Base-by-base conservation (phyloP, 257 asterid species). In the Penstemon davidsonii region DNA sequence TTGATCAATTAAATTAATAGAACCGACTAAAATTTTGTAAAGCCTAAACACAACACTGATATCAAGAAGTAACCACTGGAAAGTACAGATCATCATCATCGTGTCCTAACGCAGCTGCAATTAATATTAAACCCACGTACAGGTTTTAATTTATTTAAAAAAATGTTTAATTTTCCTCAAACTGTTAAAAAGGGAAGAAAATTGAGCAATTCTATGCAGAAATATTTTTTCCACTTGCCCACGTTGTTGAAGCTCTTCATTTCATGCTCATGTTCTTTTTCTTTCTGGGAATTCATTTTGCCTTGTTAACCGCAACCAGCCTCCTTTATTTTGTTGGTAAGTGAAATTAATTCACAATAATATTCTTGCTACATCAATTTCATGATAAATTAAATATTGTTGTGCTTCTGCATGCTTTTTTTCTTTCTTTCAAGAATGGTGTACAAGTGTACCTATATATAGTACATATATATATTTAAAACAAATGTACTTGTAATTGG, bases 161-260 rank as follows among this genome's bases (percentile, higher is more conserved):
- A 25, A 25, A 25, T 25, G 33, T 43, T 9, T 46, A 45, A 56
- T 7, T 33, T 15, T 50, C 4, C 8, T 18, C 15, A 44, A 3
- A 18, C 46, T 64, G 55, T 60, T 49, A 55, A 68, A 62, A 64
- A 13, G 46, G 7, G 33, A 55, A 54, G 51, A 15, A 62, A 52
- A 15, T 43, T 71, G 70, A 75, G 82, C 67, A 69, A 71, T 83
- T 71, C 81, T 46, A 83, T 66, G 87, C 73, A 73, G 44, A 52
- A 25, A 19, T 13, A 39, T n/a, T 25, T 25, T 25, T 25, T 11
- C 70, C 79, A 81, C 81, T 68, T 70, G 67, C 81, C 79, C 84
- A 76, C 78, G 88, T 84, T 82, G 69, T 67, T 65, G 47, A 60
- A 72, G 78, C 80, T 81, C 84, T 76, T 68, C 60, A 55, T 78